These are phyloP conservation scores for Dryadomyces sulphureus DNA, from an alignment of 2,329 filamentous ascomycete genomes.

Conservation along the genomic window DNA sequence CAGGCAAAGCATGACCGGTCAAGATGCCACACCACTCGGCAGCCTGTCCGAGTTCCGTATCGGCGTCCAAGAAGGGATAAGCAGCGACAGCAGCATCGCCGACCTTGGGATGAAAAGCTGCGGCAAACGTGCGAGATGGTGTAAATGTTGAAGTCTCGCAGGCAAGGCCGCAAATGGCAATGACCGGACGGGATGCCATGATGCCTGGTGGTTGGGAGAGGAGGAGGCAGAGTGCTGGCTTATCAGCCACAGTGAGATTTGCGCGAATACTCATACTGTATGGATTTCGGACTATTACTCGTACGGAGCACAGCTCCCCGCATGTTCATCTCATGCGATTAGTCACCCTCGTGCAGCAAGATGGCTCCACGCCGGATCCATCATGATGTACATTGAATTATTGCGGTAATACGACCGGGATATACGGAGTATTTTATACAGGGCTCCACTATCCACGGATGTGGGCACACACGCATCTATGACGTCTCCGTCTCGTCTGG, in stretches of 20 bases:
- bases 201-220: neutral
- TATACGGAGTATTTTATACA: no score
- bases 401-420: no score
- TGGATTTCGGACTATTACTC: no score
- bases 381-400: no score
- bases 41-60: conserved; percentile 23
- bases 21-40: conserved; percentile 35
- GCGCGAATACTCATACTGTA: neutral
- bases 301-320: no score
- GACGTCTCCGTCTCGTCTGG: neutral
- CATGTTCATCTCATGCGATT: no score
- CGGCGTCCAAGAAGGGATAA: conserved; percentile 29
- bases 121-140: conserved; percentile 29
- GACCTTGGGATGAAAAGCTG: conserved; percentile 33
- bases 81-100: conserved; percentile 26
- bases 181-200: conserved; percentile 20
- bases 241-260: neutral
- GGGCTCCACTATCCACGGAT: no score
- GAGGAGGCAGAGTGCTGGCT: neutral
- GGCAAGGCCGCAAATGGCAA: conserved; percentile 35
- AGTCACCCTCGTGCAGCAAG: no score
- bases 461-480: no score
- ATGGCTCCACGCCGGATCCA: no score
- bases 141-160: conserved; percentile 40
- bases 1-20: conserved; percentile 35